Evolutionary conservation across 495 filamentous ascomycete species (phyloP).

Genomic region (Parathielavia appendiculata): DNA sequence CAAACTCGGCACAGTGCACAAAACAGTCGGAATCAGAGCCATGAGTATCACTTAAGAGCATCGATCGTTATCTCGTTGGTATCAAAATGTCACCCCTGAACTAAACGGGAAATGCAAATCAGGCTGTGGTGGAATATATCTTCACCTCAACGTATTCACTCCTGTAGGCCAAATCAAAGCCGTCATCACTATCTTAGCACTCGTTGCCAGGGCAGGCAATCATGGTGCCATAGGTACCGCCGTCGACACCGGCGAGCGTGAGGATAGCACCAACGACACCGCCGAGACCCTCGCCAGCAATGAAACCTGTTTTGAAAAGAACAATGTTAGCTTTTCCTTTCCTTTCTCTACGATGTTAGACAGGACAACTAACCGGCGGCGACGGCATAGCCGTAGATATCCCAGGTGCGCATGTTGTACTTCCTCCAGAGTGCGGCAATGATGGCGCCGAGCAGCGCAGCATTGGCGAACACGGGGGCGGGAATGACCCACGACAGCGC

Average conservation of each 20-base stretch:
- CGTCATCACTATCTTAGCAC: slow-evolving; percentile 17
- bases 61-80: slow-evolving; percentile 12
- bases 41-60: slow-evolving; percentile 8
- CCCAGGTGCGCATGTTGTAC: slow-evolving; percentile 50
- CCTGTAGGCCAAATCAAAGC: background rate
- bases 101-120: slow-evolving; percentile 11
- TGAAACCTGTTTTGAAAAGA: slow-evolving; percentile 38
- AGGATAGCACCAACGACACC: slow-evolving; percentile 56
- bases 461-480: slow-evolving; percentile 37
- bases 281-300: slow-evolving; percentile 63
- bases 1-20: background rate
- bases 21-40: background rate
- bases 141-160: background rate
- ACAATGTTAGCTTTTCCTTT: background rate
- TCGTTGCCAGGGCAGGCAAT: slow-evolving; percentile 43
- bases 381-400: slow-evolving; percentile 59
- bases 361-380: slow-evolving; percentile 45
- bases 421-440: slow-evolving; percentile 55
- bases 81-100: slow-evolving; percentile 6
- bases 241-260: slow-evolving; percentile 49
- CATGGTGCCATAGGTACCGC: slow-evolving; percentile 41
- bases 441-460: slow-evolving; percentile 55
- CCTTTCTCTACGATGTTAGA: too few relatives aligned
- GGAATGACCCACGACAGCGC: slow-evolving; percentile 58
- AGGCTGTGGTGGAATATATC: background rate